Evolutionary conservation across 2,329 filamentous ascomycete genomes (phyloP).

Genomic region (Pyrenochaeta sp.): DNA sequence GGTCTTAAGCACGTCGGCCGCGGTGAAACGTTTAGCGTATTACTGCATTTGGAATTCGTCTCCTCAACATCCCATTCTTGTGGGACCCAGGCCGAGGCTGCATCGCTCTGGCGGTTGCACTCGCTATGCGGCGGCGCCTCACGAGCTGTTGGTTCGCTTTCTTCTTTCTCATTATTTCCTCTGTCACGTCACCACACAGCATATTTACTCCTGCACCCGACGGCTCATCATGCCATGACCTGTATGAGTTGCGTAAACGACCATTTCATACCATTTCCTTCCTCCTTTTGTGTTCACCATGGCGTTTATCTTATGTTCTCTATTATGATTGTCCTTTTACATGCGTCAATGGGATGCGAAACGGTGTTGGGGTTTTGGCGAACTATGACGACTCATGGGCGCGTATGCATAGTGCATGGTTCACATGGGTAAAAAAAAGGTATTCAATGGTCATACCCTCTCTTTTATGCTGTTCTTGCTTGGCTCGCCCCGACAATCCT

Average conservation of each 20-base stretch:
- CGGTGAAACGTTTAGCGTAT: constrained; percentile 29
- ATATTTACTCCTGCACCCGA: constrained; percentile 40
- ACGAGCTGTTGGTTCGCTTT: constrained; percentile 10
- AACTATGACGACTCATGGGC: constrained; percentile 22
- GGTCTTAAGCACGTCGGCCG: constrained; percentile 16
- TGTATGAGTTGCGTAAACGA: constrained; percentile 38
- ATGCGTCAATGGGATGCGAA: constrained; percentile 28
- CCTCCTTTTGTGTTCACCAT: constrained; percentile 1
- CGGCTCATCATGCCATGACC: constrained; percentile 30
- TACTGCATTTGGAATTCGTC: constrained; percentile 28
- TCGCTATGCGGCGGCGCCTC: constrained; percentile 1
- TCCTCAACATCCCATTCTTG: constrained; percentile 14
- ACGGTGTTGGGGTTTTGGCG: constrained; percentile 29
- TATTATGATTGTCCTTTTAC: constrained; percentile 12
- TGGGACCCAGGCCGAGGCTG: constrained; percentile 8
- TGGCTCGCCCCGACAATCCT: constrained; percentile 6
- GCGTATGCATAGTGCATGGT: constrained; percentile 43
- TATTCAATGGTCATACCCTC: constrained; percentile 34
- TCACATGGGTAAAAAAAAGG: constrained; percentile 40
- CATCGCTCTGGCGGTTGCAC: constrained; percentile 1
- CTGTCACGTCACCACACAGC: constrained; percentile 25
- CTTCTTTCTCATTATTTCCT: constrained; percentile 11
- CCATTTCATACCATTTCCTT: constrained; percentile 20
- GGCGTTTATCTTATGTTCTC: constrained; percentile 12
- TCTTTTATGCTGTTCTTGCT: constrained; percentile 32